Base-by-base conservation (phyloP, 208 protist species). In the Wallacemonas sp. region DNA sequence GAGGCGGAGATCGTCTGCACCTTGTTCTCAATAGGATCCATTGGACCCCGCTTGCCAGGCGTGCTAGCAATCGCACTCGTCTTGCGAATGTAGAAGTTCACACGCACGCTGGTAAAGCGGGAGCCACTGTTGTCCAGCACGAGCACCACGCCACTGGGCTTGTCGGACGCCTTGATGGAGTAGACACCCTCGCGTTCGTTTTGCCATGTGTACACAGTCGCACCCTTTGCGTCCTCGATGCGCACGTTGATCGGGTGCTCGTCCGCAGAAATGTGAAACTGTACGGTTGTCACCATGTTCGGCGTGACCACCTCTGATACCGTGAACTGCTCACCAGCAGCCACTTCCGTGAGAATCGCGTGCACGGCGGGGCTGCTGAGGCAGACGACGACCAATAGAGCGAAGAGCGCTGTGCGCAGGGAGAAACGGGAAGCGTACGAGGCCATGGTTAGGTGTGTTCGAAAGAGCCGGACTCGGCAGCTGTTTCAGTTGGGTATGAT, bases 11-110 rank as follows among this genome's bases (percentile, higher is more conserved):
- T 72, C 12, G 44, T 32, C 16, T 76, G 42, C 5, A 95, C 67
- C 18, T 74, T 73, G 26, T 65, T 25, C 78, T 95, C 90, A 22
- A 95, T 79, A 8, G 90, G 90, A 64, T 95, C 90, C 12, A 95
- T 44, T 14, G 36, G 36, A 16, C 36, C 36, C 10, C 36, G 7
- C 7, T 41, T 41, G 36, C 36, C 36, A 16, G 14, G 10, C 46
- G 77, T 33, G 18, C 54, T 26, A 2, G 39, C 16, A 12, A 72
- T 76, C 18, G 66, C 72, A 16, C 71, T 70, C 23, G 54, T 42
- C 28, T 79, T 70, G 70, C 76, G 79, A 12, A 93, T 57, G 57
- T 79, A 59, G 41, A 95, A 89, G 32, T 57, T 71, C 26, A 89
- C 75, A 8, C 38, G 20, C 65, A 74, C 76, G 16, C 46, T 32